A percentile compares a stretch with the other conserved stretches of the same genome.
Conservation (phyloP, 345 rosid species). For the Camelina neglecta region DNA sequence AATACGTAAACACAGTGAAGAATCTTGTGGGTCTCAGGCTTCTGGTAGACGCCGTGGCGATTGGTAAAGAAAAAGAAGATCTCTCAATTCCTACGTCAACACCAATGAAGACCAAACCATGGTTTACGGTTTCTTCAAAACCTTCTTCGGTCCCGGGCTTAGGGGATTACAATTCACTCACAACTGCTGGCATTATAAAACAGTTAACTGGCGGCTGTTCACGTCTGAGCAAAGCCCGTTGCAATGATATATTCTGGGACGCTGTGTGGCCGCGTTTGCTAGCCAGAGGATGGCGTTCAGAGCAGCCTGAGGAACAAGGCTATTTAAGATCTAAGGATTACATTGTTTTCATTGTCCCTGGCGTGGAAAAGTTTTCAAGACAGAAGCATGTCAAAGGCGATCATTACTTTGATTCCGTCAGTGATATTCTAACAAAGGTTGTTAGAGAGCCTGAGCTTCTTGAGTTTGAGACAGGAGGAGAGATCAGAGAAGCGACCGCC, state of each 20-base stretch:
- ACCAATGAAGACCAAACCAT: conserved; percentile 49
- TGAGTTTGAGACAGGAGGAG: conserved; percentile 60
- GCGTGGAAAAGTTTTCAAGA: conserved; percentile 69
- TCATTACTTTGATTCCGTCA: conserved; percentile 73
- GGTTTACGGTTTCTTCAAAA: conserved; percentile 49
- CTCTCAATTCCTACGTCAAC: conserved; percentile 57
- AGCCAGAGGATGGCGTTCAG: conserved; percentile 84
- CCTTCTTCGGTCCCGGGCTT: conserved; percentile 24
- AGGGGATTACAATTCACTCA: conserved; percentile 58
- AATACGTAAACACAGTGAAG: conserved; percentile 51
- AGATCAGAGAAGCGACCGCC: conserved; percentile 36
- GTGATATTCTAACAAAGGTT: conserved; percentile 69
- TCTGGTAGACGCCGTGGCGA: conserved; percentile 68
- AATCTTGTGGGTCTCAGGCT: conserved; percentile 52
- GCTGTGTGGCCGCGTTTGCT: conserved; percentile 87
- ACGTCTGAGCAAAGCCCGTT: conserved; percentile 76
- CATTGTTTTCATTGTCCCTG: conserved; percentile 73
- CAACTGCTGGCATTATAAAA: conserved; percentile 58
- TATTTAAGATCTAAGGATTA: conserved; percentile 50
- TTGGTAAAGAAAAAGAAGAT: conserved; percentile 76
- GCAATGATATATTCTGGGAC: conserved; percentile 80
- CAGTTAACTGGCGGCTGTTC: conserved; percentile 62
- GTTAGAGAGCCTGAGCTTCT: conserved; percentile 70
- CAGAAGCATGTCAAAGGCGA: conserved; percentile 68
- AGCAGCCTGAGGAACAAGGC: conserved; percentile 59